phyloP scores from a whole-genome alignment of 164 flowering plant species.

The Brasenia schreberi region DNA sequence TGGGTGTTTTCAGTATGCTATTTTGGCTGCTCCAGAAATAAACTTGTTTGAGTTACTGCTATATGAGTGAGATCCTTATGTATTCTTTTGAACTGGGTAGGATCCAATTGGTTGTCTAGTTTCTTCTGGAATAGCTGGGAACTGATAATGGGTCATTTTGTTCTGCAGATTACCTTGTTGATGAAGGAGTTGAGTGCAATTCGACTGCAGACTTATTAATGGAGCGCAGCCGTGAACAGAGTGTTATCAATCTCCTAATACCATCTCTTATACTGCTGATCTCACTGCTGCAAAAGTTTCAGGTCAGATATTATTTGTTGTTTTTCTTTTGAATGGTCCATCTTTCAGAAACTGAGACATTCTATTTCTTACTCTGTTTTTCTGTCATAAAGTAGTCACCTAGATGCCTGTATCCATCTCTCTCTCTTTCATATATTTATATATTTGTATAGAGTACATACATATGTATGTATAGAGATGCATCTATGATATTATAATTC shows the following conservation, averaged over 20 bases:
- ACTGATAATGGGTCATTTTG: slow-evolving; percentile 1
- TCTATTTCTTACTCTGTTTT: background rate
- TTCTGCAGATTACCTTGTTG: slow-evolving; percentile 85
- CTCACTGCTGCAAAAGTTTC: slow-evolving; percentile 61
- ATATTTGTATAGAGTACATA: too few relatives aligned
- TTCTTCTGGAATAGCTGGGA: background rate
- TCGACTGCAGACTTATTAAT: slow-evolving; percentile 74
- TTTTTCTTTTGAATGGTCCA: background rate
- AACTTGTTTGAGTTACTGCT: background rate
- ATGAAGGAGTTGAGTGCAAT: slow-evolving; percentile 89
- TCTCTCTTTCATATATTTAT: too few relatives aligned
- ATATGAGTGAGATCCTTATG: too few relatives aligned
- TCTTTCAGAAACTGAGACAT: background rate
- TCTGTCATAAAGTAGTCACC: too few relatives aligned
- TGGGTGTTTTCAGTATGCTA: too few relatives aligned
- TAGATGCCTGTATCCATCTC: too few relatives aligned
- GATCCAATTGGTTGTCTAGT: background rate
- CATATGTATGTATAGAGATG: too few relatives aligned
- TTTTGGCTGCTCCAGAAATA: background rate
- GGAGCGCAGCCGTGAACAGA: slow-evolving; percentile 89
- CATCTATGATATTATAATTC: too few relatives aligned
- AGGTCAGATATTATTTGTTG: slow-evolving; percentile 29
- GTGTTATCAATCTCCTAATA: slow-evolving; percentile 68
- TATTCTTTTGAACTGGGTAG: background rate
- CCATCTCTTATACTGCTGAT: slow-evolving; percentile 62